Evolutionary conservation across 108 stramenopile species (phyloP), one percentile per base, ranked within the genome.

Genomic region (Hondaea fermentalgiana): DNA sequence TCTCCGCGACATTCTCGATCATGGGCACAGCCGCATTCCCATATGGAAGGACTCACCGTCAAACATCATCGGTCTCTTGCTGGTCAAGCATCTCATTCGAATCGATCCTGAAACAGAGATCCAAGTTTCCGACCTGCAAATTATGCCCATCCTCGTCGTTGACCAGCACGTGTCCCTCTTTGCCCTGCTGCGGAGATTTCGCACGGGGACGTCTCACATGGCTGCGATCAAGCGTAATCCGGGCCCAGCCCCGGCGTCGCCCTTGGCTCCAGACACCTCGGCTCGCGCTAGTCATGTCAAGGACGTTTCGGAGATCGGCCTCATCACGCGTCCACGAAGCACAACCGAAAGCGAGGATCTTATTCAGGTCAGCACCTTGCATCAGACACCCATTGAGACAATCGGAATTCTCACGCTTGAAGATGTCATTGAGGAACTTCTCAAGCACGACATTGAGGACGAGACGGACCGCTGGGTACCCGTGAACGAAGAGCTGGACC

Each of bases 151-250:
- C 49, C 51, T 83, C 45, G 76, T 53, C 49, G 51, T 23, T 47
- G 76, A 83, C n/a, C 49, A 83, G 49, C 44, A 83, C 76, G 76
- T 83, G 6, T 83, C 76, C 25, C 76, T 83, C 23, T 83, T 83
- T 23, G 76, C 76, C 6, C 51, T 83, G 10, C 23, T 83, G 25
- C 76, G 76, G 19, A 47, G 76, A 83, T 83, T 83, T 35, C 6
- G 76, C 6, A 83, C 5, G 19, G 76, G 76, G 3, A 53, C 76
- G 8, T 53, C 23, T 3, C 76, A 83, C 28, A 83, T 96, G 21
- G 93, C 94, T 5, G 95, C 96, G 10, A 87, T 97, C 57, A 92
- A 95, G 44, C 89, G 94, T 16, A 57, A 16, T 16, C 1, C 55
- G 8, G 55, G 55, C 55, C 16, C 55, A 57, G 17, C 19, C 44